Evolutionary conservation across 495 filamentous ascomycete genomes (phyloP), one percentile per base, ranked within the genome.

Genomic region (Bacidia gigantensis): DNA sequence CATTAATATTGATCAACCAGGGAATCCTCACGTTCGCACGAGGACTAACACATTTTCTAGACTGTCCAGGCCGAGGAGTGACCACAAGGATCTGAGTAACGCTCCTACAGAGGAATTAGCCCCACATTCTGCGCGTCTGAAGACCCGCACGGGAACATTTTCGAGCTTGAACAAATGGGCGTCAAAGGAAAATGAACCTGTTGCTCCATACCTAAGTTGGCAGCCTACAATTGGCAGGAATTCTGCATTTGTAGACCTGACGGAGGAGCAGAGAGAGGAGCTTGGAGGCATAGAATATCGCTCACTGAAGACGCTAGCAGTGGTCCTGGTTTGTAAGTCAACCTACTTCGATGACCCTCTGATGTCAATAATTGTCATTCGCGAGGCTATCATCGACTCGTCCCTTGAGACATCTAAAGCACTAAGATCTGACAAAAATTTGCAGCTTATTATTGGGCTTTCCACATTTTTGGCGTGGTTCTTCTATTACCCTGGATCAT

Each of bases 261-360:
- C 82, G 0, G 85, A 93, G 63, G 87, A 86, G 53, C 89, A 97
- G 65, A 75, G 89, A 46, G 86, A 97, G 57, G 90, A 97, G 62
- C 71, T 97, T 11, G 89, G 89, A 2, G 89, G 89, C 11, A 95
- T 96, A 43, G 89, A 97, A 67, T 97, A 97, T 61, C 79, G 90
- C 7, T 83, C 89, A 0, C 67, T 96, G 41, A 95, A 95, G 64
- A 87, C 86, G 3, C 64, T 97, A 32, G 83, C 85, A 1, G 65
- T 84, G 41, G 80, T 95, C 23, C 69, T 95, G 46, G 78, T 82
- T 1, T 66, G 66, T 71, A 55, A 57, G 69, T 62, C 17, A 5
- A 35, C 10, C 42, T 35, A 7, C 29, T 14, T 35, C 14, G 29
- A 35, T 35, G 5, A 14, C 29, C 29, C 29, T 14, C 29, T 7